phyloP scores from a whole-genome alignment of 108 stramenopile species.

The Discostella pseudostelligera region DNA sequence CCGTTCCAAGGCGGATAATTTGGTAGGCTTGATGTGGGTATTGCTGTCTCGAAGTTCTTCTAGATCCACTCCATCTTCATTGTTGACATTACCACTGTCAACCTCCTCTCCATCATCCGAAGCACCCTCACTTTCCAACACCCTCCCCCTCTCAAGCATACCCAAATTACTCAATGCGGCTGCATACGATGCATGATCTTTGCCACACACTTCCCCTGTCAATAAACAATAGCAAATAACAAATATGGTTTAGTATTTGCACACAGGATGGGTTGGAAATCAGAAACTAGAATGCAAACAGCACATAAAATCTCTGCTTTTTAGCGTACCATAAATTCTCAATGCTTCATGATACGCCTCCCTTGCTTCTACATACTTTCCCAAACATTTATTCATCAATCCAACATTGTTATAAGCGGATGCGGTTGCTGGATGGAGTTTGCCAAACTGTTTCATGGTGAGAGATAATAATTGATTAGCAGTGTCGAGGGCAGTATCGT shows the following conservation, averaged over 20 bases:
- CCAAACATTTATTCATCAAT: slow-evolving; percentile 74
- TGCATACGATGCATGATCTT: slow-evolving; percentile 82
- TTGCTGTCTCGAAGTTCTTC: slow-evolving; percentile 7
- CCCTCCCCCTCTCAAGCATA: slow-evolving; percentile 66
- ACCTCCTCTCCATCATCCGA: slow-evolving; percentile 1
- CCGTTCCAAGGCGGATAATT: slow-evolving; percentile 60
- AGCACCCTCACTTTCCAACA: slow-evolving; percentile 63
- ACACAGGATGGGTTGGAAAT: too few species aligned
- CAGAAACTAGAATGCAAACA: too few species aligned
- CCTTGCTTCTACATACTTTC: slow-evolving; percentile 63
- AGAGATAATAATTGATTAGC: slow-evolving; percentile 46
- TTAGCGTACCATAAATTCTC: slow-evolving; percentile 54
- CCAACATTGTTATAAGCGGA: slow-evolving; percentile 81
- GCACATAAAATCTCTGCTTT: too few species aligned
- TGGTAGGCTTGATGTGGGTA: slow-evolving; percentile 7
- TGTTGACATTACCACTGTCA: not conserved
- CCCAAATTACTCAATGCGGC: slow-evolving; percentile 80
- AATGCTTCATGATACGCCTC: slow-evolving; percentile 58
- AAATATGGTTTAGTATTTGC: too few species aligned
- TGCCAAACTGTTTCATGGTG: slow-evolving; percentile 61
- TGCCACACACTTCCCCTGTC: slow-evolving; percentile 54
- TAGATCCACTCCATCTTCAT: not conserved
- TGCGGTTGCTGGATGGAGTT: slow-evolving; percentile 81
- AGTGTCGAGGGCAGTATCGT: slow-evolving; percentile 50
- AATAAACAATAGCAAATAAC: too few species aligned